phyloP scores from a whole-genome alignment of 1,284 basidiomycete genomes.

The Tausonia pullulans region DNA sequence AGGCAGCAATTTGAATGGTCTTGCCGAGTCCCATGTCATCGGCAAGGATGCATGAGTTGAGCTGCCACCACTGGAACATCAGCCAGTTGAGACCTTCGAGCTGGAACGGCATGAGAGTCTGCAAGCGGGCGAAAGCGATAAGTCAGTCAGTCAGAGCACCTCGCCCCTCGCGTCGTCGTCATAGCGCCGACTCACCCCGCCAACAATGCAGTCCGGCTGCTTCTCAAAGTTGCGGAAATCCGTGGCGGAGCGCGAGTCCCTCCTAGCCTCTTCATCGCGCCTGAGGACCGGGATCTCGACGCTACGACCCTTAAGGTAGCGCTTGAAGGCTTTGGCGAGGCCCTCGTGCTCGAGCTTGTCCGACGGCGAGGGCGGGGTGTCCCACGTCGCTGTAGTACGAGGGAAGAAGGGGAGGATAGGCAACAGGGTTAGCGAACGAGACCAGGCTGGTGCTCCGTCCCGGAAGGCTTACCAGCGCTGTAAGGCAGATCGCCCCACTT shows the following conservation, averaged over 20 bases:
- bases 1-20: conserved; percentile 71
- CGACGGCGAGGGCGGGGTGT: conserved; percentile 53
- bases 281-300: conserved; percentile 50
- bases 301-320: conserved; percentile 51
- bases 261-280: conserved; percentile 22
- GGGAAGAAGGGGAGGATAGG: not conserved
- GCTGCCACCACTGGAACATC: conserved; percentile 74
- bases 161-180: not conserved
- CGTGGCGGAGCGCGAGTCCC: conserved; percentile 26
- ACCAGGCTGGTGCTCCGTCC: no score
- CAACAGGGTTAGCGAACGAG: not conserved
- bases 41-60: conserved; percentile 83
- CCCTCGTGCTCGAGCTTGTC: conserved; percentile 49
- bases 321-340: conserved; percentile 53
- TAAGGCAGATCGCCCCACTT: conserved; percentile 77
- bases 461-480: conserved; percentile 53
- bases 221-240: conserved; percentile 29
- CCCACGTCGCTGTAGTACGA: conserved; percentile 61
- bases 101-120: conserved; percentile 73
- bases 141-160: not conserved
- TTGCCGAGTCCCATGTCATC: conserved; percentile 88
- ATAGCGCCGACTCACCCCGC: conserved; percentile 31
- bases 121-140: not conserved
- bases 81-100: conserved; percentile 91
- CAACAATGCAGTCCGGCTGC: conserved; percentile 37